Evolutionary conservation across 1,139 yeast genomes (phyloP).

Genomic region (Suhomyces panamericanus): DNA sequence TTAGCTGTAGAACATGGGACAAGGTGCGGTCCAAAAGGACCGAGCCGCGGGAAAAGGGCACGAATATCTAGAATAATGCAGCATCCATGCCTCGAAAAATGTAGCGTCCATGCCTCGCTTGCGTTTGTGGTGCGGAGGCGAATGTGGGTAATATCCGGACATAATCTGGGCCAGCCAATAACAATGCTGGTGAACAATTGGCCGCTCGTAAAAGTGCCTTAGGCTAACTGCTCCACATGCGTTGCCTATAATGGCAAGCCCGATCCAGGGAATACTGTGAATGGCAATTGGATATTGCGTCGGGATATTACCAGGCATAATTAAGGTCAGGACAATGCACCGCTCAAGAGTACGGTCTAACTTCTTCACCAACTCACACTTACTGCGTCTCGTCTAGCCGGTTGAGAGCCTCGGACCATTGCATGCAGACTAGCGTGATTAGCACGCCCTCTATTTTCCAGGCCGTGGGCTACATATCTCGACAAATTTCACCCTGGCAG

Average conservation of each 20-base stretch:
- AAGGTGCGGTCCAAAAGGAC: neutral
- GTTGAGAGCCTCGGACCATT: neutral
- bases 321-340: neutral
- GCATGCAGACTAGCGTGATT: conserved; percentile 1
- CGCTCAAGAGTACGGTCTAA: no score
- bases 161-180: neutral
- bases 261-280: neutral
- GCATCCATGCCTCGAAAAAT: neutral
- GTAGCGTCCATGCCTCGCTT: conserved; percentile 3
- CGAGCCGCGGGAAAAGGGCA: neutral
- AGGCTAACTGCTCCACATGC: neutral
- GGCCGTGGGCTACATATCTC: neutral
- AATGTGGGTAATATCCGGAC: neutral
- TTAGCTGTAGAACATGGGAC: neutral
- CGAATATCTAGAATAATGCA: conserved; percentile 2
- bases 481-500: neutral
- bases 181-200: neutral
- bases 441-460: neutral
- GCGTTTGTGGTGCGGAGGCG: conserved; percentile 1
- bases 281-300: neutral
- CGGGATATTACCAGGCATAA: no score
- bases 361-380: no score
- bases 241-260: neutral
- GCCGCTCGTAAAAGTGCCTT: neutral
- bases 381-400: conserved; percentile 3